Evolutionary conservation across 306 rosid species (phyloP).

Genomic region (Begonia peltatifolia): DNA sequence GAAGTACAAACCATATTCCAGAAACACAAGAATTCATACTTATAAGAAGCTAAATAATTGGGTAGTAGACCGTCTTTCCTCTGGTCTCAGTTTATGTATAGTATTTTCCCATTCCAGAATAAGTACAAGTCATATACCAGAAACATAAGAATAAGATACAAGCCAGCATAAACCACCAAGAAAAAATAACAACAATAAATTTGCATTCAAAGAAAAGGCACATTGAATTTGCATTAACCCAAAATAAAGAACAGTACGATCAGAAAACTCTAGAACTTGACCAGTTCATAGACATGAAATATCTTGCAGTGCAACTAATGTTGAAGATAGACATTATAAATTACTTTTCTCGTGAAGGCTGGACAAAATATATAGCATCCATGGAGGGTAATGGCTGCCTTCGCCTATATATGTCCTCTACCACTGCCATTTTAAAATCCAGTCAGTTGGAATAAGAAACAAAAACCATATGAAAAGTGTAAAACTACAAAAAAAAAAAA

Average conservation of each 20-base stretch:
- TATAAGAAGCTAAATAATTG: background rate
- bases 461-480: too few species aligned
- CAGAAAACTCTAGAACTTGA: background rate
- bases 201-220: background rate
- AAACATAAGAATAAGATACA: background rate
- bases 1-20: background rate
- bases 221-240: background rate
- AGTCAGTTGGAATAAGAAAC: conserved; percentile 7
- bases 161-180: background rate
- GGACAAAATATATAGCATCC: conserved; percentile 97
- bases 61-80: too few species aligned
- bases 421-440: conserved; percentile 46
- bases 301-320: background rate
- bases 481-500: too few species aligned
- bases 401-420: conserved; percentile 85
- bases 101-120: background rate
- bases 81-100: too few species aligned
- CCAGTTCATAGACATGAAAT: background rate
- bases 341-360: conserved; percentile 90
- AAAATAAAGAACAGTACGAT: background rate
- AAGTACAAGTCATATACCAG: background rate
- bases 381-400: conserved; percentile 88
- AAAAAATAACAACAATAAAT: too few species aligned
- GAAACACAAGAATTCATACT: background rate
- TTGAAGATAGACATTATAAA: background rate